Percentiles rank a stretch among this genome's conserved stretches.
These are phyloP conservation scores for Candida maesae DNA, from an alignment of 805 yeast species.

Conservation along the genomic window DNA sequence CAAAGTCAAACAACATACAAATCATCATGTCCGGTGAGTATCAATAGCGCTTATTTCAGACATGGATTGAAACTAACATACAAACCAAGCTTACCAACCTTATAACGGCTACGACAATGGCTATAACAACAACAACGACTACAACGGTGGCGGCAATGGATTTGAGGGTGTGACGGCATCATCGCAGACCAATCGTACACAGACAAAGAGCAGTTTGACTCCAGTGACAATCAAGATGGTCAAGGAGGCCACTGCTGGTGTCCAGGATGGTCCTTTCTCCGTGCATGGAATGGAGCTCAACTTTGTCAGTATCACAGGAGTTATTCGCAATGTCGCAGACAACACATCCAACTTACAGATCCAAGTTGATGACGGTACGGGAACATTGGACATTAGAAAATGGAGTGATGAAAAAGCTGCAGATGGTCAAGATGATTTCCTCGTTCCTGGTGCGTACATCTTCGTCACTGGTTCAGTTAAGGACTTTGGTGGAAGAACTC, in stretches of 20 bases:
- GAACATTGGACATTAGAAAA: constrained; percentile 56
- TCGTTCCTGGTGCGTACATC: constrained; percentile 53
- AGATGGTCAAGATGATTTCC: constrained; percentile 30
- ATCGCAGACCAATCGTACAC: constrained; percentile 26
- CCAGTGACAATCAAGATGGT: constrained; percentile 78
- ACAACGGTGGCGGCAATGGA: constrained; percentile 31
- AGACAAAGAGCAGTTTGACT: constrained; percentile 37
- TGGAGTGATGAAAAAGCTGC: constrained; percentile 50
- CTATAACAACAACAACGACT: constrained; percentile 24
- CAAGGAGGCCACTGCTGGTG: constrained; percentile 51
- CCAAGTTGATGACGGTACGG: constrained; percentile 79
- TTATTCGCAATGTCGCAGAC: constrained; percentile 60
- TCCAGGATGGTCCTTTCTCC: constrained; percentile 65
- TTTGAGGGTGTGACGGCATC: constrained; percentile 34
- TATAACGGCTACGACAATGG: constrained; percentile 27
- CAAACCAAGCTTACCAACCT: constrained; percentile 32
- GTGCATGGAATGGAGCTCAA: constrained; percentile 57
- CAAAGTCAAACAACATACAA: background rate
- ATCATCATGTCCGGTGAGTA: background rate
- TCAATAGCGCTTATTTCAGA: background rate
- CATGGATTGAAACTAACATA: background rate
- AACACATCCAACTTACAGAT: constrained; percentile 52
- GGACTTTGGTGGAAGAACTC: constrained; percentile 61
- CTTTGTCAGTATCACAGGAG: constrained; percentile 64
- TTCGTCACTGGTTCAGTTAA: constrained; percentile 52